Base-by-base conservation (phyloP, 768 basidiomycete species). In the Dendrothele bispora region DNA sequence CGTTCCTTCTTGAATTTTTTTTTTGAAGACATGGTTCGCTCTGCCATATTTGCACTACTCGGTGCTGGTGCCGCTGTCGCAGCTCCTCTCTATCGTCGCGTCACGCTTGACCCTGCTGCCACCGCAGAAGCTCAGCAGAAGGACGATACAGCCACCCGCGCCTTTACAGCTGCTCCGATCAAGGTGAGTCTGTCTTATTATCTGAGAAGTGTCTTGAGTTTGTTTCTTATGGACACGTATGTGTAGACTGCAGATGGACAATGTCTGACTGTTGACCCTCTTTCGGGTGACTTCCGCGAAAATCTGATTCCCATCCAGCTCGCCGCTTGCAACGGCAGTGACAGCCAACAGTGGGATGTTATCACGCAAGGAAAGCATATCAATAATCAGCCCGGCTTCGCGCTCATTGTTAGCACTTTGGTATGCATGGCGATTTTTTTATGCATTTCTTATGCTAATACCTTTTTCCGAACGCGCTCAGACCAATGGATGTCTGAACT, bases 401-500 rank as follows among this genome's bases (percentile, higher is more conserved):
- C 59, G 7, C 45, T 57, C 20, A 46, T 61, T 28, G 57, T 58
- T 25, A 58, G 57, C 55, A 55, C 50, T 41, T 40, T 61, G 49
- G 57, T 59, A 41, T 20, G 51, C 18, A 1, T n/a, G 14, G 18
- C 15, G 5, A 28, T 20, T 26, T 39, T 34, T 8, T 40, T 27
- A 15, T 17, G 8, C 28, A 15, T 26, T 42, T 25, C n/a, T 11
- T 36, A 2, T 12, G 15, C 22, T 24, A 38, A 20, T 43, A 5
- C 4, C 39, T 15, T 6, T 25, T n/a, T n/a, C n/a, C n/a, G n/a
- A n/a, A n/a, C n/a, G n/a, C n/a, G n/a, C n/a, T 25, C 26, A 56
- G 57, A 61, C 59, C 14, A 54, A 61, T 20, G 59, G 50, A 3
- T 61, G 59, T 50, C 39, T 61, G 17, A 61, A 61, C 37, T 61